Evolutionary conservation across 179 eudicot genomes (phyloP).

Genomic region (Drosera spatulata): DNA sequence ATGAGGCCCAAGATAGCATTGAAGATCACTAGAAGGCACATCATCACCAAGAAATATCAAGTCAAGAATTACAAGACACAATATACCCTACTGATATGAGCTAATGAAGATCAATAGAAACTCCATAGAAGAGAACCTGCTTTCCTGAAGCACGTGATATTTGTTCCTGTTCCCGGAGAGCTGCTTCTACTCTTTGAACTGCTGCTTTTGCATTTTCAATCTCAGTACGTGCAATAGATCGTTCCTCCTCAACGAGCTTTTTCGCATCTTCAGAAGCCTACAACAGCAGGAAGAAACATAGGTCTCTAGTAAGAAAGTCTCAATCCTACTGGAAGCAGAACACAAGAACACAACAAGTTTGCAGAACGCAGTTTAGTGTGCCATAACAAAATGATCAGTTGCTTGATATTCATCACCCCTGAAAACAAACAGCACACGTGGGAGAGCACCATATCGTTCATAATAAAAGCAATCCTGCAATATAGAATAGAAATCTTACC

Average conservation of each 20-base stretch:
- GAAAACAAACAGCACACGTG: neutral
- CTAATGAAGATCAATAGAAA: neutral
- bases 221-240: constrained; percentile 92
- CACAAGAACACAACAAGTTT: neutral
- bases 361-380: too few species aligned
- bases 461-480: neutral
- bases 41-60: neutral
- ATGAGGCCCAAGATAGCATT: too few species aligned
- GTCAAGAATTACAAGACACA: neutral
- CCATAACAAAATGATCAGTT: neutral
- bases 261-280: constrained; percentile 99
- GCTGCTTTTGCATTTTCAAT: constrained; percentile 95
- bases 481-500: constrained; percentile 20
- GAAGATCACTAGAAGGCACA: too few species aligned
- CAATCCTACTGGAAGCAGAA: neutral
- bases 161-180: constrained; percentile 90
- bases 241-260: constrained; percentile 85
- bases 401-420: neutral
- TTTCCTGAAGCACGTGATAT: constrained; percentile 67
- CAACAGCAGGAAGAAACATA: constrained; percentile 6
- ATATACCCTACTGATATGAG: neutral
- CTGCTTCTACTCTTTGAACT: constrained; percentile 91
- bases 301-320: neutral
- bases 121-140: constrained; percentile 38
- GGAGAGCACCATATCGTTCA: neutral